phyloP scores from a whole-genome alignment of 2,329 filamentous ascomycete species.

The Talaromyces sp. region DNA sequence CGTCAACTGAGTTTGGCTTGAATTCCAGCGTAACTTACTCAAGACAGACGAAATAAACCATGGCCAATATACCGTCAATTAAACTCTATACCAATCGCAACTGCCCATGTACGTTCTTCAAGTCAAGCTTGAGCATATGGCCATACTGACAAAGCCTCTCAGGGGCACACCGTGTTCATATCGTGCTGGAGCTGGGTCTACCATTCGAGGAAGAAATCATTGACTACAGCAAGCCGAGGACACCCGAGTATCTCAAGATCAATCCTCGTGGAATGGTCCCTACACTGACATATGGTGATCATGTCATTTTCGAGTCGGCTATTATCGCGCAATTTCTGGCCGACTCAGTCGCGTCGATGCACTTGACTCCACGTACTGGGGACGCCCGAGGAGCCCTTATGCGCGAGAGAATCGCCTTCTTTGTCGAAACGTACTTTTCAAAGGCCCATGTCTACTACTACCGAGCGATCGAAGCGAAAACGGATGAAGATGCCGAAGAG shows the following conservation, averaged over 20 bases:
- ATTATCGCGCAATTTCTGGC: background rate
- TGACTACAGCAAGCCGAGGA: background rate
- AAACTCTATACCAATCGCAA: background rate
- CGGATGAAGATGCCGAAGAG: background rate
- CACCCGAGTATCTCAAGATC: background rate
- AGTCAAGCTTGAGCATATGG: background rate
- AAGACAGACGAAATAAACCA: background rate
- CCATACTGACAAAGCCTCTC: background rate
- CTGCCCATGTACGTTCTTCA: background rate
- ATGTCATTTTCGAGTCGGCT: background rate
- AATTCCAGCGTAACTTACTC: background rate
- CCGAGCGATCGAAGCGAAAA: background rate
- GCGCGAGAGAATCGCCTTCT: background rate
- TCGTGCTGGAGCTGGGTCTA: background rate
- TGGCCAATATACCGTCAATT: background rate
- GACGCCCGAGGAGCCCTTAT: background rate
- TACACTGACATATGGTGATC: background rate
- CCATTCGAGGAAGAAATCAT: background rate
- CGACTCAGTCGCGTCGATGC: background rate
- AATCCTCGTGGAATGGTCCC: conserved; percentile 1
- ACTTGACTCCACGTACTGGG: background rate
- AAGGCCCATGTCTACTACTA: background rate
- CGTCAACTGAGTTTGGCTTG: too few relatives aligned
- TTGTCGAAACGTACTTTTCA: background rate
- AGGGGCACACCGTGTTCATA: background rate